Evolutionary conservation across 2,329 filamentous ascomycete species (phyloP).

Genomic region (Colletotrichum spaethianum): DNA sequence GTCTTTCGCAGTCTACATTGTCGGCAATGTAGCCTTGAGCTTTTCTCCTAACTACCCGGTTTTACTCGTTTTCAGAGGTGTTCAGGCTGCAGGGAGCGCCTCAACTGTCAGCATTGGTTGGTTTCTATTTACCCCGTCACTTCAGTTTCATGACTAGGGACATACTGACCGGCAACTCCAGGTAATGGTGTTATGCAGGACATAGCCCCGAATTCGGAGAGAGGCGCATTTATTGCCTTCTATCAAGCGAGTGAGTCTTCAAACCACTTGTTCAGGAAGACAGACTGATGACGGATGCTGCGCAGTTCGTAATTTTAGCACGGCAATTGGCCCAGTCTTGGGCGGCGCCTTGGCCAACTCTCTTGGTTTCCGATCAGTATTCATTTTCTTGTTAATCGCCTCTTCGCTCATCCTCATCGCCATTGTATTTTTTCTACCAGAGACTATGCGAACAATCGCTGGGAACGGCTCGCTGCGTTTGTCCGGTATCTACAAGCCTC

Average conservation of each 20-base stretch:
- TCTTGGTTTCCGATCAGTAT: conserved; percentile 34
- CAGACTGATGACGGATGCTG: neutral
- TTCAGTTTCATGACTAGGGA: neutral
- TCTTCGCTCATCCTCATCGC: conserved; percentile 40
- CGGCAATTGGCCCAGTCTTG: conserved; percentile 51
- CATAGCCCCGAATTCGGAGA: conserved; percentile 48
- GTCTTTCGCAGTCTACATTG: conserved; percentile 63
- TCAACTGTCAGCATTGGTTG: conserved; percentile 63
- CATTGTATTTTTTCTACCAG: conserved; percentile 47
- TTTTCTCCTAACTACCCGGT: conserved; percentile 58
- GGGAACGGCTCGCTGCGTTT: conserved; percentile 47
- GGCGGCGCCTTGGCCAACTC: conserved; percentile 49
- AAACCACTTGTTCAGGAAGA: accelerated
- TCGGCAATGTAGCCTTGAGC: conserved; percentile 61
- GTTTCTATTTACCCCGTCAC: neutral
- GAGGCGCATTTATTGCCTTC: conserved; percentile 50
- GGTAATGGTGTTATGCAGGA: conserved; percentile 51
- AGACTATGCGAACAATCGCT: conserved; percentile 48
- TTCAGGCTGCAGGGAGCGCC: conserved; percentile 64
- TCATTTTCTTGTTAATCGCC: conserved; percentile 38
- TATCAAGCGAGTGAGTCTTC: conserved; percentile 49
- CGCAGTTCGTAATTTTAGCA: conserved; percentile 48
- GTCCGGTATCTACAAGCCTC: conserved; percentile 46
- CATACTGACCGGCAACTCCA: conserved; percentile 7
- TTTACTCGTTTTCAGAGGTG: conserved; percentile 60